phyloP scores from a whole-genome alignment of 495 filamentous ascomycete species.

The Penicillium lagena region DNA sequence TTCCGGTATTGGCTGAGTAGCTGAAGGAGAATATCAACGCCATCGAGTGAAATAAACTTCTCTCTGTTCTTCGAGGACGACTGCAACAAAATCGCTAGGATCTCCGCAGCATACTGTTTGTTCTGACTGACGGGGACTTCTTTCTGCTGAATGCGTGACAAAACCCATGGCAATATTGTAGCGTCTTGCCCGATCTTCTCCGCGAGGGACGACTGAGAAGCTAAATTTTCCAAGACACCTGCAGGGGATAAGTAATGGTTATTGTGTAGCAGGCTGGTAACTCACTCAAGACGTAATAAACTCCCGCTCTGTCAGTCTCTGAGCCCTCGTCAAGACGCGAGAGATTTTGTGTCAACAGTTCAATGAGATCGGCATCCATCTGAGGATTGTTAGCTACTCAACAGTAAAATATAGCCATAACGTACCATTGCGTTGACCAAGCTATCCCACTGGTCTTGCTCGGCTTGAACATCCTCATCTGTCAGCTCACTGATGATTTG shows the following conservation, averaged over 20 bases:
- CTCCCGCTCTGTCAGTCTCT: conserved; percentile 73
- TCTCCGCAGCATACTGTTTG: conserved; percentile 90
- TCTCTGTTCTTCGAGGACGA: conserved; percentile 58
- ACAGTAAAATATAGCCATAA: neutral
- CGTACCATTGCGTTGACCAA: conserved; percentile 73
- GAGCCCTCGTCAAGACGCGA: conserved; percentile 72
- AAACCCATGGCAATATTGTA: conserved; percentile 65
- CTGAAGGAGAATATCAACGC: conserved; percentile 74
- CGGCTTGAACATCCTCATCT: conserved; percentile 86
- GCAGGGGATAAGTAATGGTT: conserved; percentile 6
- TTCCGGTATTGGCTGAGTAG: conserved; percentile 84
- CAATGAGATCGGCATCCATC: conserved; percentile 74
- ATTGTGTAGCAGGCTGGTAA: neutral
- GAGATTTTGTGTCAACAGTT: conserved; percentile 78
- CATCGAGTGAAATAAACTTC: conserved; percentile 59
- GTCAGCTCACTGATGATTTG: conserved; percentile 91
- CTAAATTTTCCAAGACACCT: conserved; percentile 79
- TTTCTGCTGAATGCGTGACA: conserved; percentile 58
- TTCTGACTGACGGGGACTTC: conserved; percentile 71
- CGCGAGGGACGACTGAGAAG: conserved; percentile 58
- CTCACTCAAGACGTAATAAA: conserved; percentile 74
- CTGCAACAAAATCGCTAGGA: conserved; percentile 80
- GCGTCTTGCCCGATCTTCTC: conserved; percentile 66
- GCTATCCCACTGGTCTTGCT: conserved; percentile 74
- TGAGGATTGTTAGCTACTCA: conserved; percentile 19